A percentile compares a stretch with the other conserved stretches of the same genome.
Evolutionary conservation across 192 early-diverging fungal species (phyloP).

Genomic region (Paraglomus brasilianum): DNA sequence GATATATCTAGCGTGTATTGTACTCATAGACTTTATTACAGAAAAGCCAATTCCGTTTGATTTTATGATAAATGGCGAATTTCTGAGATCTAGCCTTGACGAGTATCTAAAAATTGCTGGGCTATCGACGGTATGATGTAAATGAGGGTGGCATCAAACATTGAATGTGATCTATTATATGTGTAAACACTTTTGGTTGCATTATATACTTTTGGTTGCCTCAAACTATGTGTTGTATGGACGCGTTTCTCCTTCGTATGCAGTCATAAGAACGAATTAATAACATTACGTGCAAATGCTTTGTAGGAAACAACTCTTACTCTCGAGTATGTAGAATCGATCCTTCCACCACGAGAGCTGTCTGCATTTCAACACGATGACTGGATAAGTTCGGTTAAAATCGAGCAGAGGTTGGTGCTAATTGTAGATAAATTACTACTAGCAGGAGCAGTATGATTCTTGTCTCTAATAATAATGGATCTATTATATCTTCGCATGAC

Average conservation of each 20-base stretch:
- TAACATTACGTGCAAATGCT: neutral
- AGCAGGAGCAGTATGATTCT: too few relatives aligned
- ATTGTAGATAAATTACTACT: too few relatives aligned
- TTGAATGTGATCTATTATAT: neutral
- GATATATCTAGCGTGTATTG: neutral
- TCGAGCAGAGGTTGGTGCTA: conserved; percentile 26
- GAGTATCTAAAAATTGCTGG: conserved; percentile 68
- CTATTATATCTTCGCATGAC: neutral
- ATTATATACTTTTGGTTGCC: neutral
- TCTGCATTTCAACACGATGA: conserved; percentile 89
- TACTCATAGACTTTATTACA: conserved; percentile 32
- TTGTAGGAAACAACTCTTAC: conserved; percentile 76
- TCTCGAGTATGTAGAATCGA: conserved; percentile 91
- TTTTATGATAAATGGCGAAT: conserved; percentile 90
- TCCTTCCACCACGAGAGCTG: conserved; percentile 79
- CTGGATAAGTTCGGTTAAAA: conserved; percentile 84
- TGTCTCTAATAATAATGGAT: neutral
- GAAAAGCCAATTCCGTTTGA: conserved; percentile 84
- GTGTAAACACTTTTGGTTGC: neutral
- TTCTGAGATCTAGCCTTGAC: conserved; percentile 74
- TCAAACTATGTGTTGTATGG: neutral
- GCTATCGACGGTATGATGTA: conserved; percentile 58
- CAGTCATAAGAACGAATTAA: neutral
- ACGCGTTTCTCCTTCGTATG: neutral
- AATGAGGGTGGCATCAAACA: neutral